Base-by-base conservation (phyloP, 306 rosid species). In the Vigna radiata region DNA sequence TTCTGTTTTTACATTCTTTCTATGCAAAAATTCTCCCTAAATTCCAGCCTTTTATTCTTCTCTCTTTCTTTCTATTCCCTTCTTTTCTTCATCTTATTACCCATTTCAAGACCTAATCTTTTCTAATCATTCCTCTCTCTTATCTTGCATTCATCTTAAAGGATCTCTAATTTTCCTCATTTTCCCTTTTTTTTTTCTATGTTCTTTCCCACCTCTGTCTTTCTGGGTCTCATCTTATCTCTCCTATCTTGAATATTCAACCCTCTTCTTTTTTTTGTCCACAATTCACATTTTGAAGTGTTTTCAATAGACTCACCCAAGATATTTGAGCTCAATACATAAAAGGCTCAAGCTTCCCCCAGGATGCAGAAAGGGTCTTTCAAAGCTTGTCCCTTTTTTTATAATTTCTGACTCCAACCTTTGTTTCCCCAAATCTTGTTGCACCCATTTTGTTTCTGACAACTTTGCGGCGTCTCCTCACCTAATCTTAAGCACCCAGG, bases 401-500 rank as follows among this genome's bases (percentile, higher is more conserved):
- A 46, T 64, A 61, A 21, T 72, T 72, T 66, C 71, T 76, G 61
- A 25, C 50, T 63, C 72, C 2, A 6, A 65, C 66, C 70, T 72
- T 60, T 56, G 48, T 48, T 66, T 70, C 76, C 55, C 75, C 72
- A 68, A 81, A 70, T 85, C 63, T 76, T 78, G 85, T 76, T 64
- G 21, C 29, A 66, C 81, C 82, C 73, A 25, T 55, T 69, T 77
- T 73, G 59, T 31, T 25, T 46, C 53, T 68, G 8, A 65, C 47
- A 73, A 72, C 39, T 77, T 79, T 77, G 60, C 27, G 46, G 69
- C 76, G 44, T 44, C 52, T 75, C n/a, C 4, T 54, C 55, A 54
- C 73, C 85, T 68, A 83, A 83, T 75, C 71, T 50, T 27, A 64
- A 83, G 27, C 23, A 70, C 63, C 78, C 48, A 67, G 84, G 80